These are phyloP conservation scores for Agaricus blazei DNA, from an alignment of 768 basidiomycete genomes.

Conservation along the genomic window DNA sequence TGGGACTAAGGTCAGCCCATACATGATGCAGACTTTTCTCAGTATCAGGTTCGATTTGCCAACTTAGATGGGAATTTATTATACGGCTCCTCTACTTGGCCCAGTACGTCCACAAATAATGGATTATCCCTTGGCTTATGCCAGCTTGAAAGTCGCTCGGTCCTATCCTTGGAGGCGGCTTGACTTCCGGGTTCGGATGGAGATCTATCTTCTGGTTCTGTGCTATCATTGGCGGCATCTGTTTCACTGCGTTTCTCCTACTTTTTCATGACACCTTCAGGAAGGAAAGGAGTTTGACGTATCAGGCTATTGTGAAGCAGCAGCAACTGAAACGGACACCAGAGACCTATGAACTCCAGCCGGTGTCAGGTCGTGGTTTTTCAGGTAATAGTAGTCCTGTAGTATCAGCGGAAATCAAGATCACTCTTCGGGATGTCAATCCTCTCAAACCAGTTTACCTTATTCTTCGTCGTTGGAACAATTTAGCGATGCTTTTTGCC, in stretches of 20 bases:
- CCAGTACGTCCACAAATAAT: constrained; percentile 20
- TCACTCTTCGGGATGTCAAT: no score
- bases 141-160: constrained; percentile 34
- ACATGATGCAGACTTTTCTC: no score
- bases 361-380: no score
- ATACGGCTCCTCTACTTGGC: constrained; percentile 70
- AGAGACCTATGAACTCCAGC: no score
- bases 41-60: no score
- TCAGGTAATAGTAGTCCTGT: no score
- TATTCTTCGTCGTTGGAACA: no score
- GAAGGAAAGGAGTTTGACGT: constrained; percentile 70
- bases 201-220: constrained; percentile 79
- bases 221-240: constrained; percentile 49
- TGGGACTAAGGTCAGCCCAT: constrained; percentile 41
- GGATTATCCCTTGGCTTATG: background rate
- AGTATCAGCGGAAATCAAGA: no score
- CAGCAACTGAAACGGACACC: constrained; percentile 13
- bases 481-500: no score
- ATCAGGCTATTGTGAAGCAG: constrained; percentile 54
- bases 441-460: no score
- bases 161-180: constrained; percentile 62
- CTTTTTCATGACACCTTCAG: constrained; percentile 80
- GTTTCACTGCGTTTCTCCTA: constrained; percentile 49
- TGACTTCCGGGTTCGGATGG: constrained; percentile 67
- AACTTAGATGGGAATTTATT: constrained; percentile 64